These are phyloP conservation scores for Hypoxylon cercidicola DNA, from an alignment of 495 filamentous ascomycete genomes.

Conservation along the genomic window DNA sequence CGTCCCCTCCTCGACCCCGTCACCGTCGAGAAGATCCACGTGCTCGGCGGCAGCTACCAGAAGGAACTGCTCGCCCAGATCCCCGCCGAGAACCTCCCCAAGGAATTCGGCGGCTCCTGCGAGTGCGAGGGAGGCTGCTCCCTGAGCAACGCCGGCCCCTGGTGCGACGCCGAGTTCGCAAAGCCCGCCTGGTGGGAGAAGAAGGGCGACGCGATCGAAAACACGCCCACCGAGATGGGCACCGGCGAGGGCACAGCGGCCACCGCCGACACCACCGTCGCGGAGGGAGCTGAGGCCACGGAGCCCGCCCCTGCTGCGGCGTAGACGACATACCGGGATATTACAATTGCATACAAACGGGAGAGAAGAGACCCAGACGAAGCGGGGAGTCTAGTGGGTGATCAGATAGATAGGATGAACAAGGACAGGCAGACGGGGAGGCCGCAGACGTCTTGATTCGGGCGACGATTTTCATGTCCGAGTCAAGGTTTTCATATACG, in stretches of 20 bases:
- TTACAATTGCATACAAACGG: constrained; percentile 26
- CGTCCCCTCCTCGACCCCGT: constrained; percentile 96
- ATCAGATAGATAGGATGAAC: constrained; percentile 33
- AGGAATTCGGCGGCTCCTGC: constrained; percentile 85
- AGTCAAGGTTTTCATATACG: constrained; percentile 23
- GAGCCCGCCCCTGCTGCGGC: constrained; percentile 30
- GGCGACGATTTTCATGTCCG: constrained; percentile 9
- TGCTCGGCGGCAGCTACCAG: constrained; percentile 84
- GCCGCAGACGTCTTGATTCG: constrained; percentile 18
- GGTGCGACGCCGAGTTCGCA: constrained; percentile 82
- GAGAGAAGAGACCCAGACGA: constrained; percentile 19
- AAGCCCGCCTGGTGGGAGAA: constrained; percentile 75
- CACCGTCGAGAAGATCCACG: constrained; percentile 94
- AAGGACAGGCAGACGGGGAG: constrained; percentile 11
- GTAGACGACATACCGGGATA: constrained; percentile 16
- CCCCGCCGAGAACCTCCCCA: constrained; percentile 89
- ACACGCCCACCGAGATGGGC: constrained; percentile 38
- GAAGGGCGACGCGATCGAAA: constrained; percentile 39
- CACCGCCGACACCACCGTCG: constrained; percentile 23
- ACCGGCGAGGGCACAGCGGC: constrained; percentile 34
- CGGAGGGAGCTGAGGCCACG: constrained; percentile 50
- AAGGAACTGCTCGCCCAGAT: constrained; percentile 85
- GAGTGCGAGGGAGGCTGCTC: constrained; percentile 84
- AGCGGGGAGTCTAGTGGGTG: constrained; percentile 27
- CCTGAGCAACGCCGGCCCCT: constrained; percentile 90